Conservation (phyloP, 148 eudicot genomes). For the Polygonum aviculare region DNA sequence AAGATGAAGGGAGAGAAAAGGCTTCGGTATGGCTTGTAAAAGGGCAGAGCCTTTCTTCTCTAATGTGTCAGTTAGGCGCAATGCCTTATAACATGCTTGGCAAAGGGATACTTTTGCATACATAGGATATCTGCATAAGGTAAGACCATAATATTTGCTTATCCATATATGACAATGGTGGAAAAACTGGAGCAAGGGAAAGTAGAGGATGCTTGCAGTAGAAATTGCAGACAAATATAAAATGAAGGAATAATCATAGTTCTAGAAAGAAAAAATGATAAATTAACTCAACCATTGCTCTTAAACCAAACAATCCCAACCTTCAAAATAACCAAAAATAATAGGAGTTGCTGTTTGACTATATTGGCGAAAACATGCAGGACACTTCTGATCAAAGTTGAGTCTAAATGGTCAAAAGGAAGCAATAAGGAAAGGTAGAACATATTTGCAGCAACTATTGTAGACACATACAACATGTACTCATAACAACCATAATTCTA, state of each 20-base stretch:
- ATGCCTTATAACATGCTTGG: conserved; percentile 77
- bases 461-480: neutral
- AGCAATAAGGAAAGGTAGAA: neutral
- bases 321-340: too few species aligned
- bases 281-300: too few species aligned
- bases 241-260: neutral
- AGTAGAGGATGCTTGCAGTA: neutral
- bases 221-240: neutral
- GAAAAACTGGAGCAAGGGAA: neutral
- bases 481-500: neutral
- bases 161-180: neutral
- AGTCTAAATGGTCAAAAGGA: neutral
- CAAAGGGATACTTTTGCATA: conserved; percentile 83
- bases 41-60: conserved; percentile 67
- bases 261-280: neutral
- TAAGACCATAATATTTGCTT: neutral
- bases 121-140: conserved; percentile 61
- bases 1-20: conserved; percentile 89
- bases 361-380: too few species aligned
- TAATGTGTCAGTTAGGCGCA: conserved; percentile 48
- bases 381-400: neutral
- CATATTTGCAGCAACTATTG: neutral
- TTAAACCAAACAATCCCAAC: too few species aligned
- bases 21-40: conserved; percentile 83
- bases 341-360: too few species aligned